Conservation (phyloP, 2,329 filamentous ascomycete genomes). For the Aspergillus sp. region DNA sequence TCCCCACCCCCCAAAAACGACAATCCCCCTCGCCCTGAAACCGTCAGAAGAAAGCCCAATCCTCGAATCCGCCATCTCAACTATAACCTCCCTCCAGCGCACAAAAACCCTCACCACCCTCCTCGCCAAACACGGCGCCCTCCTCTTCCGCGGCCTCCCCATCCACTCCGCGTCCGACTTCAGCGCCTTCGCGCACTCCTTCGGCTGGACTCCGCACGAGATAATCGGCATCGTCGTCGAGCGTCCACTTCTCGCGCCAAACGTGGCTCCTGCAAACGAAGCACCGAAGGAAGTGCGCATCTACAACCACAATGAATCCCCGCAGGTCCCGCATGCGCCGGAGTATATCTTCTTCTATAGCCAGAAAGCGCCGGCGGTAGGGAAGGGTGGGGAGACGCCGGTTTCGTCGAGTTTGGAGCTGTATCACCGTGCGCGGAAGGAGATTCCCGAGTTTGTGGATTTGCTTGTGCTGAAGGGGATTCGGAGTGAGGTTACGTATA, state of each 20-base stretch:
- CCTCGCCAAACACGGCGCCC: constrained; percentile 46
- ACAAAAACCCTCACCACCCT: constrained; percentile 39
- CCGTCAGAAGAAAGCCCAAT: constrained; percentile 24
- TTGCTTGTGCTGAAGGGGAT: constrained; percentile 48
- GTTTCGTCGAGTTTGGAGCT: constrained; percentile 52
- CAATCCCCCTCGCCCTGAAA: constrained; percentile 42
- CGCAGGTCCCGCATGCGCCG: constrained; percentile 52
- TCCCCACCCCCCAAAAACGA: constrained; percentile 40
- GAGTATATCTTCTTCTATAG: constrained; percentile 54
- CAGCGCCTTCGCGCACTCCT: constrained; percentile 51
- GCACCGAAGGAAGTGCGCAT: constrained; percentile 50
- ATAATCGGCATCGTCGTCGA: constrained; percentile 54
- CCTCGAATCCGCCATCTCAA: constrained; percentile 37
- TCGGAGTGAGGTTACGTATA: constrained; percentile 45
- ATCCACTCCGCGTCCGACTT: constrained; percentile 48
- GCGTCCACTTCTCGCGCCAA: constrained; percentile 45
- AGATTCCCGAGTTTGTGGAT: constrained; percentile 49
- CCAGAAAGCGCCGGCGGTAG: constrained; percentile 33
- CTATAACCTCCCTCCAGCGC: constrained; percentile 39
- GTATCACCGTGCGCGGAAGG: constrained; percentile 45
- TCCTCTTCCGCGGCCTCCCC: constrained; percentile 50
- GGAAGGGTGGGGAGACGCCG: constrained; percentile 43
- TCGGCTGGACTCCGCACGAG: constrained; percentile 50
- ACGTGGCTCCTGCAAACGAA: constrained; percentile 51
- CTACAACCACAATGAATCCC: constrained; percentile 54